Base-by-base conservation (phyloP, 2,329 filamentous ascomycete species). In the Karstenula rhodostoma region DNA sequence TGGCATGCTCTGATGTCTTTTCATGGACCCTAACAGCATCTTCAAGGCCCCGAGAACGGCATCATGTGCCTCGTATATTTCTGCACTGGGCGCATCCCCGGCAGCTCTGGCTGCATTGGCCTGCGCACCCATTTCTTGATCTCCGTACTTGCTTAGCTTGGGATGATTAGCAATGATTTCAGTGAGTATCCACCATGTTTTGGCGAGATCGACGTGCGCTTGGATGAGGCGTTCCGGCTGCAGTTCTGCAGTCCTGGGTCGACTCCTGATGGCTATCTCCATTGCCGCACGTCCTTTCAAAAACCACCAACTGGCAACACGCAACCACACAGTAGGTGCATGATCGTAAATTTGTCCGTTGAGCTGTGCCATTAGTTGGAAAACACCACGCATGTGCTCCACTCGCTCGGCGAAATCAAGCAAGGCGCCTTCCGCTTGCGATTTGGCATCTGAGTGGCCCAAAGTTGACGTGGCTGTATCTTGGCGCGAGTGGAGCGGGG, bases 251-350 rank as follows among this genome's bases (percentile, higher is more conserved):
- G 78, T 82, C 37, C 81, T 79, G 32, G 89, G 84, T 7, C 87
- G 85, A 55, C 87, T 88, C 61, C 92, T 85, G 49, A 96, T 88
- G 42, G 89, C 83, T 13, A 80, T 78, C 75, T 97, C 94, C 54
- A 97, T 83, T 10, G 89, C 88, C 71, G 89, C 87, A 62, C 93
- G 89, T 22, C 93, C 94, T 67, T 87, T 90, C 48, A 96, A 74
- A 71, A 97, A 96, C 94, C 94, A 97, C 94, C 94, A 97, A 0
- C 92, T 81, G 3, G 88, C 89, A 25, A 89, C 89, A 59, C 91
- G 86, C 10, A 90, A 83, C 81, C 94, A 90, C 61, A 93, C 87
- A 49, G 85, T 82, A 0, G 90, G 83, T 0, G 87, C 81, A 53
- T 87, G 89, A 32, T 85, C 83, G 57, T 86, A 83, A 4, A 93